Evolutionary conservation across 371 early-diverging fungal species (phyloP).

Genomic region (Coemansia sp.): DNA sequence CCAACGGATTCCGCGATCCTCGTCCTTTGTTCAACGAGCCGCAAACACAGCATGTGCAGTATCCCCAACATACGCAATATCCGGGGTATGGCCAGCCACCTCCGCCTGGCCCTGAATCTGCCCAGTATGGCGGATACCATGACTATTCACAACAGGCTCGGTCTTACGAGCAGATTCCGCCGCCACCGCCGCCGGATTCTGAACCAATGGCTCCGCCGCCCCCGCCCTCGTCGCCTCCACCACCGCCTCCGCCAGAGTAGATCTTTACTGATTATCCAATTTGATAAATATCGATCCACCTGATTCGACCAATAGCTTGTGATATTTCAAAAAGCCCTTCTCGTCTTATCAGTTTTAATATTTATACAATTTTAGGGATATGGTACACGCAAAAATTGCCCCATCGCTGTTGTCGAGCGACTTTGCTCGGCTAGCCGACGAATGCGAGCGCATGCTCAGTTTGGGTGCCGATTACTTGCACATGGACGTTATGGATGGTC

Average conservation of each 20-base stretch:
- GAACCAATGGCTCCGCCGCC: constrained; percentile 20
- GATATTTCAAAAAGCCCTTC: not conserved
- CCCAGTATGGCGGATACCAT: not conserved
- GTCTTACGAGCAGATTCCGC: not conserved
- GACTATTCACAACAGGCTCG: not conserved
- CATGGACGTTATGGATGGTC: constrained; percentile 75
- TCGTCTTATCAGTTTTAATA: not conserved
- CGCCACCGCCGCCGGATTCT: constrained; percentile 22
- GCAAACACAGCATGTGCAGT: not conserved
- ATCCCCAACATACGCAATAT: not conserved
- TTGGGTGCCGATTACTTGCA: constrained; percentile 95
- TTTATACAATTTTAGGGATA: constrained; percentile 8
- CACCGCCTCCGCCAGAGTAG: constrained; percentile 24
- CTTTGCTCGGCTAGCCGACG: constrained; percentile 84
- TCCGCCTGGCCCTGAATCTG: not conserved
- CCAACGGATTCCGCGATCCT: constrained; percentile 14
- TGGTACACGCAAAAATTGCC: constrained; percentile 56
- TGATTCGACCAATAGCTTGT: too few species aligned
- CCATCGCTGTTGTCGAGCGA: constrained; percentile 94
- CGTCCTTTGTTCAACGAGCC: not conserved
- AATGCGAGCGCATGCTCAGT: constrained; percentile 83
- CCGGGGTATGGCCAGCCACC: not conserved
- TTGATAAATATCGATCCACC: not conserved
- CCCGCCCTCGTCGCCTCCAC: constrained; percentile 22
- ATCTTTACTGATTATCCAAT: not conserved